Evolutionary conservation across 2,329 filamentous ascomycete species (phyloP).

Genomic region (Sclerotinia minor): DNA sequence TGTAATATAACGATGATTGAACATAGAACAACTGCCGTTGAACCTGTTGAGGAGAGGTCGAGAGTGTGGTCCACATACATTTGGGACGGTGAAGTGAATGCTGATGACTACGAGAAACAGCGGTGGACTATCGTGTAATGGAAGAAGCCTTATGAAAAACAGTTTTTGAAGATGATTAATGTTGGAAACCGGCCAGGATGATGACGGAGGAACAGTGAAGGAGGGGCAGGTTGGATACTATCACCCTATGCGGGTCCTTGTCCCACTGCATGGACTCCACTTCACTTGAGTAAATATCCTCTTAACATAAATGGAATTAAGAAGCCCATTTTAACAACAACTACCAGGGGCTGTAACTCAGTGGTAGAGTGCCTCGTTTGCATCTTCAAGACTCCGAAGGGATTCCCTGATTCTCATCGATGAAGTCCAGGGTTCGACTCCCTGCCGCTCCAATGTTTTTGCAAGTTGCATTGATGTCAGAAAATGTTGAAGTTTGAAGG

Average conservation of each 20-base stretch:
- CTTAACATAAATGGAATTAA: background rate
- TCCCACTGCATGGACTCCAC: background rate
- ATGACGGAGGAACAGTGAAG: too few species aligned
- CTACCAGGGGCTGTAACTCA: conserved; percentile 13
- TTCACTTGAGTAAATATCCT: background rate
- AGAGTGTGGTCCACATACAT: background rate
- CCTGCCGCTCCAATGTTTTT: conserved; percentile 10
- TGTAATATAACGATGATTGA: background rate
- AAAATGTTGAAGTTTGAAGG: background rate
- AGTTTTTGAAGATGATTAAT: too few species aligned
- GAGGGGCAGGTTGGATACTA: too few species aligned
- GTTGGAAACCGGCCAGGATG: too few species aligned
- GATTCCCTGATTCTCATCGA: background rate
- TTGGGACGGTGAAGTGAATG: background rate
- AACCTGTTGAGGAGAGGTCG: background rate
- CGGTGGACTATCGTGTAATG: background rate
- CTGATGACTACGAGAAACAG: background rate
- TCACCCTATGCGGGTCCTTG: too few species aligned
- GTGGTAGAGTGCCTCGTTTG: conserved; percentile 23
- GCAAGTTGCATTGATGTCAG: background rate
- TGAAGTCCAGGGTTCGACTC: conserved; percentile 20
- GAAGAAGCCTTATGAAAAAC: background rate
- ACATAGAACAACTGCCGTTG: background rate
- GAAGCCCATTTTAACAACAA: accelerated
- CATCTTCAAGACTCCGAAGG: background rate